Evolutionary conservation across 1,284 basidiomycete genomes (phyloP).

Genomic region (Leccinum laetum): DNA sequence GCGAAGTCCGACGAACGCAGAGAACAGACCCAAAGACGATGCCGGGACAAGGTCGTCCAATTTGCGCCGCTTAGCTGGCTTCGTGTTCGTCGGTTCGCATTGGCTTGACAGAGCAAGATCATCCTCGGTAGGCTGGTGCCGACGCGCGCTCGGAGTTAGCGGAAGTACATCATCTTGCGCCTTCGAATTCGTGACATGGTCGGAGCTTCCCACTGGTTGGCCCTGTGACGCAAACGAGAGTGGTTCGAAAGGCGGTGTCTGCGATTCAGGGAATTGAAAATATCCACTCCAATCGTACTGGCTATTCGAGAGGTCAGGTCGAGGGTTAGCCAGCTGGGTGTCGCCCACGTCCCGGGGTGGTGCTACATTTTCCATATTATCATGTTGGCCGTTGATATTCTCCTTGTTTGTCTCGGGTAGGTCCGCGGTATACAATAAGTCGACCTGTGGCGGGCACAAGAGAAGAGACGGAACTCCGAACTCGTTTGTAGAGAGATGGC

Average conservation of each 20-base stretch:
- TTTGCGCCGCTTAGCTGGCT: conserved; percentile 26
- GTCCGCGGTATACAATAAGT: neutral
- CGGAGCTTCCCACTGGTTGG: conserved; percentile 4
- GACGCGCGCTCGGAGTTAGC: conserved; percentile 6
- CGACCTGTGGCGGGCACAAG: neutral
- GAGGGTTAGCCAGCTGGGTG: neutral
- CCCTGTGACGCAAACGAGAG: conserved; percentile 27
- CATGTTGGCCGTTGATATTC: conserved; percentile 7
- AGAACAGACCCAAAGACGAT: conserved; percentile 29
- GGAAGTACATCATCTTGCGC: conserved; percentile 6
- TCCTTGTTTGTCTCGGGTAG: conserved; percentile 14
- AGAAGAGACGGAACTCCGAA: conserved; percentile 6
- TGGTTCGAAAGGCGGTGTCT: conserved; percentile 23
- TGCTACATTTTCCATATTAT: conserved; percentile 24
- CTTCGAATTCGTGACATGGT: conserved; percentile 6
- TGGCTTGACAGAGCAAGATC: conserved; percentile 2
- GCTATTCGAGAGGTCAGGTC: neutral
- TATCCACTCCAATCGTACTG: conserved; percentile 26
- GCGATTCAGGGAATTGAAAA: conserved; percentile 24
- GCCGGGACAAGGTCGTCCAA: conserved; percentile 27
- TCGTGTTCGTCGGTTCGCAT: conserved; percentile 4
- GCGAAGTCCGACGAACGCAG: conserved; percentile 25
- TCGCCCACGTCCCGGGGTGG: conserved; percentile 10
- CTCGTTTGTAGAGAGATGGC: conserved; percentile 7
- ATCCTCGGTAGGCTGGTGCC: neutral